A percentile compares a stretch with the other conserved stretches of the same genome.
phyloP scores from a whole-genome alignment of 148 eudicot species.

The Spergularia bocconei region DNA sequence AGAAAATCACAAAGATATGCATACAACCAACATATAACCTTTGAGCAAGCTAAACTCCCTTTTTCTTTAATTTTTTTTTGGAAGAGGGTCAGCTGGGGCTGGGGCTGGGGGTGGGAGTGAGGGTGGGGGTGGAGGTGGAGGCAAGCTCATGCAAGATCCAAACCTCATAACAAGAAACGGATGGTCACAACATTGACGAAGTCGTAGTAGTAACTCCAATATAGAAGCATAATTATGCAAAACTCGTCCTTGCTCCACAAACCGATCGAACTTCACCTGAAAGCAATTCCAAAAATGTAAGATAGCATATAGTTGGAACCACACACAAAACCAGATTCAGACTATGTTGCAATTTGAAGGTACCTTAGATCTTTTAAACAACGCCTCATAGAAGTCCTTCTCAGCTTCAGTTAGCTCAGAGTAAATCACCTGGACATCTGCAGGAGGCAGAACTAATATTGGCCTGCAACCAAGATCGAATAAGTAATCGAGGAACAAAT shows the following conservation, averaged over 20 bases:
- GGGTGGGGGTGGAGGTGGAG: neutral
- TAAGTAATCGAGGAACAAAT: neutral
- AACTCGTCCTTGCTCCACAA: slow-evolving; percentile 96
- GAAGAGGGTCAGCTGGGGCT: neutral
- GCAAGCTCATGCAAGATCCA: slow-evolving; percentile 8
- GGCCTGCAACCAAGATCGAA: slow-evolving; percentile 54
- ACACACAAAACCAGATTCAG: neutral
- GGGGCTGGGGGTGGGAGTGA: neutral
- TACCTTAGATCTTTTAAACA: slow-evolving; percentile 94
- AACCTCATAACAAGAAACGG: slow-evolving; percentile 99
- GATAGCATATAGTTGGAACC: slow-evolving; percentile 9
- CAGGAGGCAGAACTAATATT: slow-evolving; percentile 92
- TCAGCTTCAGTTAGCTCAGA: slow-evolving; percentile 93
- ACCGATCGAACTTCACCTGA: slow-evolving; percentile 95
- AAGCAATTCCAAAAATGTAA: slow-evolving; percentile 20
- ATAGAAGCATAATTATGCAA: slow-evolving; percentile 97
- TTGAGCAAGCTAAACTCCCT: neutral
- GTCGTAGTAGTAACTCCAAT: slow-evolving; percentile 83
- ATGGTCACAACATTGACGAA: slow-evolving; percentile 98
- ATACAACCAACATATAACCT: neutral
- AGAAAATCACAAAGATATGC: neutral
- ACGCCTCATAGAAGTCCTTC: slow-evolving; percentile 89
- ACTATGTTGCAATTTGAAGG: neutral
- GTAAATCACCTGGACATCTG: slow-evolving; percentile 74
- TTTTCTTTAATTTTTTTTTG: neutral